phyloP scores from a whole-genome alignment of 345 rosid species.

The Populus alba region DNA sequence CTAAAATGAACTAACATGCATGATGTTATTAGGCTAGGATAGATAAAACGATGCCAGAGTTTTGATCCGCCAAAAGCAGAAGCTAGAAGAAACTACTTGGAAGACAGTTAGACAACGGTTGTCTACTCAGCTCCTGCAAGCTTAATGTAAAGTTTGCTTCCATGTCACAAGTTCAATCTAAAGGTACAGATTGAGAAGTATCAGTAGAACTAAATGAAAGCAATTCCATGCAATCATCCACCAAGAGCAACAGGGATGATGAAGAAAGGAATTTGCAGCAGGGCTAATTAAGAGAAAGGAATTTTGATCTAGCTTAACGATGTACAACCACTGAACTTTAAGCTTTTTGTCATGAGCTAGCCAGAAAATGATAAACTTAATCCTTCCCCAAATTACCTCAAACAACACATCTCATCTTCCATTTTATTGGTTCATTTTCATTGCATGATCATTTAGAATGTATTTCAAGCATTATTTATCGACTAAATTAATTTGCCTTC shows the following conservation, averaged over 20 bases:
- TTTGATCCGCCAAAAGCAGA: not conserved
- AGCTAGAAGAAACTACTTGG: not conserved
- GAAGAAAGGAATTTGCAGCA: not conserved
- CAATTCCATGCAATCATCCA: not conserved
- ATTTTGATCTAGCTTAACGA: not conserved
- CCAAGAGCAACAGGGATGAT: not conserved
- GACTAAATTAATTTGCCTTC: not conserved
- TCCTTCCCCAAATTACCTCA: not conserved
- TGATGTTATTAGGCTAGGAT: not conserved
- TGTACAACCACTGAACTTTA: not conserved
- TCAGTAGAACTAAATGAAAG: not conserved
- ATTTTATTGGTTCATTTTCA: not conserved
- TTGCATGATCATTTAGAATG: not conserved
- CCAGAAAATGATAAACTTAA: not conserved
- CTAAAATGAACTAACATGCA: not conserved
- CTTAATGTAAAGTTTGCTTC: not conserved
- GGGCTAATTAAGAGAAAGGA: not conserved
- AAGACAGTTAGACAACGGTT: not conserved
- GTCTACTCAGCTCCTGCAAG: not conserved
- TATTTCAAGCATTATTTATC: not conserved
- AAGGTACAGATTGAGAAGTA: not conserved
- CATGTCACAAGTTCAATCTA: not conserved
- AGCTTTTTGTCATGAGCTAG: not conserved
- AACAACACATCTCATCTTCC: not conserved
- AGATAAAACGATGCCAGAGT: not conserved